Percentiles rank a stretch among this genome's conserved stretches.
phyloP scores from a whole-genome alignment of 75 land plant genomes.

The Ceratopteris richardii region DNA sequence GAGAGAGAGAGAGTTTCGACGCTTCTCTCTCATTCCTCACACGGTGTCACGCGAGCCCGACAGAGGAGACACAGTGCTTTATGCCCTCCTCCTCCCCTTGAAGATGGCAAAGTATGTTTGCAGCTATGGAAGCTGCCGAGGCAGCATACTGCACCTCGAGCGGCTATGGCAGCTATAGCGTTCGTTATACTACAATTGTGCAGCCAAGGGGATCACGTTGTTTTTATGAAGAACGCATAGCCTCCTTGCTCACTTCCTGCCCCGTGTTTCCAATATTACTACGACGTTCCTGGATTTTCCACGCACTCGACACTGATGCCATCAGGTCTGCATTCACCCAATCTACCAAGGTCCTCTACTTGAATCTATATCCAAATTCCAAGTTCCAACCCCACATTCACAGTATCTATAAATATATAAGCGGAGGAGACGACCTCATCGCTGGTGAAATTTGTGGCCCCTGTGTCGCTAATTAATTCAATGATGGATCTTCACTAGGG shows the following conservation, averaged over 20 bases:
- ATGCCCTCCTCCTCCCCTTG: too few species aligned
- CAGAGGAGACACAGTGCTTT: too few species aligned
- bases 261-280: slow-evolving; percentile 49
- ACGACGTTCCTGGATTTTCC: slow-evolving; percentile 66
- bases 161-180: slow-evolving; percentile 90
- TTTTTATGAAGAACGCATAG: slow-evolving; percentile 97
- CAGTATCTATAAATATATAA: slow-evolving; percentile 81
- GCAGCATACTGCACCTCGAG: slow-evolving; percentile 93
- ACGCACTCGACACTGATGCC: too few species aligned
- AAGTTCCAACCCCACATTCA: slow-evolving; percentile 87
- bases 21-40: too few species aligned
- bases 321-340: slow-evolving; percentile 46
- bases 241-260: slow-evolving; percentile 67
- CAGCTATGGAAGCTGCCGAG: slow-evolving; percentile 90
- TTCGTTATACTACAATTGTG: slow-evolving; percentile 63
- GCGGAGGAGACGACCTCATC: slow-evolving; percentile 85
- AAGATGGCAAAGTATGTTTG: too few species aligned
- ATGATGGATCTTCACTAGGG: slow-evolving; percentile 95
- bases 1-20: too few species aligned
- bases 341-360: slow-evolving; percentile 59
- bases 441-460: slow-evolving; percentile 91
- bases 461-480: slow-evolving; percentile 57
- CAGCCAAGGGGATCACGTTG: slow-evolving; percentile 67
- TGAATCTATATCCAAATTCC: slow-evolving; percentile 68
- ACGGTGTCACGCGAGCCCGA: too few species aligned